Percentiles rank a stretch among this genome's conserved stretches.
phyloP scores from a whole-genome alignment of 2,329 filamentous ascomycete genomes.

The Eutypa lata region DNA sequence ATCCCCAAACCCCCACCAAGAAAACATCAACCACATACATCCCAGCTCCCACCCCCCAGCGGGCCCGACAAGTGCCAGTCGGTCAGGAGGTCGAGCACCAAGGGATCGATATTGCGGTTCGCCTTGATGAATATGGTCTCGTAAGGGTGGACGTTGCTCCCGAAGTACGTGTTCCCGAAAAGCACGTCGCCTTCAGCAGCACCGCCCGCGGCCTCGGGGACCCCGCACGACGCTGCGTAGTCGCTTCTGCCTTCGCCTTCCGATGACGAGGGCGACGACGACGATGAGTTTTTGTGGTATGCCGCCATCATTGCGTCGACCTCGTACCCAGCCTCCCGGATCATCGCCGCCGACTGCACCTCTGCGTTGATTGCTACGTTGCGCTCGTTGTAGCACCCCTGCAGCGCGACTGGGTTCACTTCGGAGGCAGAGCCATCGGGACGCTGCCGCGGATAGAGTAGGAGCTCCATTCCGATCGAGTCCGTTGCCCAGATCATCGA shows the following conservation, averaged over 20 bases:
- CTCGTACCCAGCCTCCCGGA: conserved; percentile 28
- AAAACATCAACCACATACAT: conserved; percentile 8
- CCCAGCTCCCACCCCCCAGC: conserved; percentile 22
- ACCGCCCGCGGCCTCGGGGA: neutral
- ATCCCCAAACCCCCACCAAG: too few relatives aligned
- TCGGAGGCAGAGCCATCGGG: too few relatives aligned
- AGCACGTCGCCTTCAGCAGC: conserved; percentile 20
- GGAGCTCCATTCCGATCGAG: conserved; percentile 31
- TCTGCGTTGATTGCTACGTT: conserved; percentile 28
- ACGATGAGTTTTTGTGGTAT: conserved; percentile 13
- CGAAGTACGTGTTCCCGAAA: conserved; percentile 27
- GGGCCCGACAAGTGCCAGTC: conserved; percentile 24
- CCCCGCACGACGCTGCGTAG: neutral
- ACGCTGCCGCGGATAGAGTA: conserved; percentile 26
- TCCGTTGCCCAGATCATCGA: conserved; percentile 38
- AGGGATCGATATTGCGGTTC: conserved; percentile 27
- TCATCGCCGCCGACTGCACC: conserved; percentile 26
- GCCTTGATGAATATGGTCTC: conserved; percentile 36
- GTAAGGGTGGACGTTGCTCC: conserved; percentile 33
- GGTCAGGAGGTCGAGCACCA: conserved; percentile 25
- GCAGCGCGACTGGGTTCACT: conserved; percentile 29
- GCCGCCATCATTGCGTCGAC: conserved; percentile 32
- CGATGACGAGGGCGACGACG: neutral
- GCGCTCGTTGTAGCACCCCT: conserved; percentile 26
- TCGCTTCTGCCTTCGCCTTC: neutral